Percentiles rank a stretch among this genome's conserved stretches.
phyloP scores from a whole-genome alignment of 495 filamentous ascomycete genomes.

The Tuber brumale region DNA sequence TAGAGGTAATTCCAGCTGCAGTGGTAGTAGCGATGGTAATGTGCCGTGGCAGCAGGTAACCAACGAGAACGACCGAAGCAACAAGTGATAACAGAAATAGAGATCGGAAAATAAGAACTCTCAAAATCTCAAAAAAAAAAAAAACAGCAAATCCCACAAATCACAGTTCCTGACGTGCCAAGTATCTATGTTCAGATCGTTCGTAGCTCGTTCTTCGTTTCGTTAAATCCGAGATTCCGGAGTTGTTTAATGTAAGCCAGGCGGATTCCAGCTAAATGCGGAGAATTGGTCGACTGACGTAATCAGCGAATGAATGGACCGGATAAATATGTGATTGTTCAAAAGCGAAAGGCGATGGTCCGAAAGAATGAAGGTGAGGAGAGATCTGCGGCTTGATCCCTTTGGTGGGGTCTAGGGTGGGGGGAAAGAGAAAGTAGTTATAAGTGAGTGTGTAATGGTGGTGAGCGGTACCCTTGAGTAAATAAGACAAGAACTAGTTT shows the following conservation, averaged over 20 bases:
- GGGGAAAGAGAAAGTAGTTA: background rate
- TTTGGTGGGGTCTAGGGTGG: background rate
- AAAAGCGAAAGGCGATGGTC: slow-evolving; percentile 14
- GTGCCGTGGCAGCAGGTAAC: slow-evolving; percentile 11
- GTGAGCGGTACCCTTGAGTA: slow-evolving; percentile 3
- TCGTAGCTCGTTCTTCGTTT: slow-evolving; percentile 37
- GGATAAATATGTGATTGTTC: slow-evolving; percentile 28
- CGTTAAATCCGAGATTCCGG: slow-evolving; percentile 28
- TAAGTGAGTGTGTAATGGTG: background rate
- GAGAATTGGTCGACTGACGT: slow-evolving; percentile 38
- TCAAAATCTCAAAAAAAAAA: slow-evolving; percentile 19
- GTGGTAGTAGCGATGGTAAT: slow-evolving; percentile 18
- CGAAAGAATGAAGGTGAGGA: slow-evolving; percentile 24
- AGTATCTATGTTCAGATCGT: slow-evolving; percentile 26
- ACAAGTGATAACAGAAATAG: slow-evolving; percentile 10
- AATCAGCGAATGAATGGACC: slow-evolving; percentile 20
- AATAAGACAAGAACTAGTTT: background rate
- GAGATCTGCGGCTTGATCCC: slow-evolving; percentile 2
- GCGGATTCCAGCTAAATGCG: slow-evolving; percentile 29
- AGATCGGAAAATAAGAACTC: slow-evolving; percentile 12
- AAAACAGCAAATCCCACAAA: slow-evolving; percentile 27
- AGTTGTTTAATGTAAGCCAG: slow-evolving; percentile 16
- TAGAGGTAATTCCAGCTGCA: slow-evolving; percentile 2
- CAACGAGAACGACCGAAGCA: slow-evolving; percentile 9
- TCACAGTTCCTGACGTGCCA: slow-evolving; percentile 23